Percentiles rank a stretch among this genome's conserved stretches.
Evolutionary conservation across 371 early-diverging fungal species (phyloP).

Genomic region (Syncephalastrum contaminatum): DNA sequence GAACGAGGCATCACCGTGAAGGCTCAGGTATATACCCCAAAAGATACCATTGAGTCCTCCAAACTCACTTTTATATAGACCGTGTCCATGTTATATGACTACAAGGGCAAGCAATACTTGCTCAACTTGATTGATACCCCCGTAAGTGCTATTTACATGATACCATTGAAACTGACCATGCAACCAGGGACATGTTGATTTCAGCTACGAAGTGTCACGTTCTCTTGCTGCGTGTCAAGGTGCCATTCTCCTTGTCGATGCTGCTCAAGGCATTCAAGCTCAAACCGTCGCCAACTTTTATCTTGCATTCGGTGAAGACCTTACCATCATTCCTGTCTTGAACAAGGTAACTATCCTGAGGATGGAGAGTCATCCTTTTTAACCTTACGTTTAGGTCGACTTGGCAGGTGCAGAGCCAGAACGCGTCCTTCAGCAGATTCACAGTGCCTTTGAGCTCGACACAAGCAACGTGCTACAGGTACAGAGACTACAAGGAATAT

Average conservation of each 20-base stretch:
- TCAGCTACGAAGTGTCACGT: slow-evolving; percentile 91
- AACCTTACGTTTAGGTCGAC: slow-evolving; percentile 60
- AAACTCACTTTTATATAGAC: slow-evolving; percentile 48
- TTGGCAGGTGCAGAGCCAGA: slow-evolving; percentile 89
- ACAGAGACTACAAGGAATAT: not conserved
- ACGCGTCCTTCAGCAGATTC: slow-evolving; percentile 74
- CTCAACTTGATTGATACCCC: slow-evolving; percentile 92
- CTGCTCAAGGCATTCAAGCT: slow-evolving; percentile 90
- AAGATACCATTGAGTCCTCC: not conserved
- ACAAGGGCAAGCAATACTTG: slow-evolving; percentile 74
- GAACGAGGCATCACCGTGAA: slow-evolving; percentile 98
- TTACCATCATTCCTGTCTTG: slow-evolving; percentile 87
- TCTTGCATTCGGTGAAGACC: slow-evolving; percentile 86
- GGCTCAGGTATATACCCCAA: slow-evolving; percentile 70
- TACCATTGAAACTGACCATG: not conserved
- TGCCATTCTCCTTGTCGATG: slow-evolving; percentile 87
- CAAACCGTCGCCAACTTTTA: slow-evolving; percentile 97
- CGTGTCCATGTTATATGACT: slow-evolving; percentile 82
- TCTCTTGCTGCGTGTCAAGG: slow-evolving; percentile 90
- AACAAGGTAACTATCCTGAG: slow-evolving; percentile 68
- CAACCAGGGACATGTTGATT: slow-evolving; percentile 75
- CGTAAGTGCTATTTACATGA: slow-evolving; percentile 29
- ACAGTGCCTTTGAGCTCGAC: slow-evolving; percentile 85
- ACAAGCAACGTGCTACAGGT: slow-evolving; percentile 49
- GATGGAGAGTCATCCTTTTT: not conserved